Evolutionary conservation across 257 asterid genomes (phyloP), one percentile per base, ranked within the genome.

Genomic region (Verbascum thapsus): DNA sequence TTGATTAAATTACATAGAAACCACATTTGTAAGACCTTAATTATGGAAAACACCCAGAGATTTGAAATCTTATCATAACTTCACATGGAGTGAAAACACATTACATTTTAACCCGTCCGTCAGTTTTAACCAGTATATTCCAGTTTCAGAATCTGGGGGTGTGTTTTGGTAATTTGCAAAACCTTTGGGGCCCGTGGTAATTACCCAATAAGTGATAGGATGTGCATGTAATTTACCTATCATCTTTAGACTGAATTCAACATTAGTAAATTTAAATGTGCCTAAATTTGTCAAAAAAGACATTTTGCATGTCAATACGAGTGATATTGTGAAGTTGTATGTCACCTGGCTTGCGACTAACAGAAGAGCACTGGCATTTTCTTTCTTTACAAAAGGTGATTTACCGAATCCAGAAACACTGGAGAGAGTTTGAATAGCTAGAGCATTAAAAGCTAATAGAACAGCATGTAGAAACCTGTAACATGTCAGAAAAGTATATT

Each of bases 341-440:
- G 59, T 78, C 68, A 91, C 98, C 96, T 92, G 97, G 85, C 97
- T 92, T 40, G 95, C 94, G 16, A 87, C 89, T 43, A 92, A 75
- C 53, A 87, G 79, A 70, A 87, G 89, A 64, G 98, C 98, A 52
- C 63, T 76, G 52, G 72, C 80, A 58, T 91, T 91, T 70, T 79
- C 91, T 72, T 78, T 80, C 88, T 81, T 80, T 41, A 91, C 81
- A 30, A 88, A 91, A 12, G 82, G 58, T 56, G 95, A 88, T 57
- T 80, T 73, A 26, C 72, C 72, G 39, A 90, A 88, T 38, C 92
- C 88, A 41, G 86, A 74, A 66, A 85, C 43, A 15, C 61, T 40
- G 6, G 91, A 72, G 57, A 91, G 80, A 49, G 75, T 39, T 41
- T 61, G 66, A 19, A 83, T 73, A 15, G 80, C 81, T 71, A 79